Evolutionary conservation across 768 basidiomycete genomes (phyloP).

Genomic region (Atractiella rhizophila): DNA sequence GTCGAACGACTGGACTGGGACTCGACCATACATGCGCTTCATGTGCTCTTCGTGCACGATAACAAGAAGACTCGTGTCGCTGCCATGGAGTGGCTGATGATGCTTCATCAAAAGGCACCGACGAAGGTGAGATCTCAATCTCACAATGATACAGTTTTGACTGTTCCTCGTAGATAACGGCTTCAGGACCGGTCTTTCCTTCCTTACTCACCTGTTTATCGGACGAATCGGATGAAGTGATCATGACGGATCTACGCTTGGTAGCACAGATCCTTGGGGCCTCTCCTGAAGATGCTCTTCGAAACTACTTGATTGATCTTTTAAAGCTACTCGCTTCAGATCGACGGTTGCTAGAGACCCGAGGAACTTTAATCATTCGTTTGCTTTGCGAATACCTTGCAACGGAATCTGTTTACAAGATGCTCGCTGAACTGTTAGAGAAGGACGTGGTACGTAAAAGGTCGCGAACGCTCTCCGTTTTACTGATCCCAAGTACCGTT

Average conservation of each 20-base stretch:
- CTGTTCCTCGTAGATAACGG: conserved; percentile 59
- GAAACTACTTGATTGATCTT: conserved; percentile 80
- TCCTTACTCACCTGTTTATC: conserved; percentile 83
- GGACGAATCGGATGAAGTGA: conserved; percentile 89
- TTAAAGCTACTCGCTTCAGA: conserved; percentile 89
- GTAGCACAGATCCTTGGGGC: conserved; percentile 89
- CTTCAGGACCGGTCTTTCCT: conserved; percentile 17
- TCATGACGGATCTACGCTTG: conserved; percentile 84
- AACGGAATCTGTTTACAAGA: conserved; percentile 80
- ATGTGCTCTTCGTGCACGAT: conserved; percentile 80
- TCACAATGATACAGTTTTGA: conserved; percentile 19
- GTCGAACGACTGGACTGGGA: conserved; percentile 70
- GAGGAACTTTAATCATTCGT: conserved; percentile 84
- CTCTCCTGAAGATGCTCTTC: conserved; percentile 88
- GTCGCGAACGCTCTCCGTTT: conserved; percentile 1
- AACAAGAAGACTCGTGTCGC: conserved; percentile 89
- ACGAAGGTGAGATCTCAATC: conserved; percentile 39
- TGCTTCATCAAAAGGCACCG: conserved; percentile 94
- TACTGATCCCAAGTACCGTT: neutral
- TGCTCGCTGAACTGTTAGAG: conserved; percentile 89
- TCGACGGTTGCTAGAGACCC: conserved; percentile 56
- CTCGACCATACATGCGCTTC: conserved; percentile 70
- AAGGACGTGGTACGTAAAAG: conserved; percentile 89
- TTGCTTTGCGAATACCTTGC: conserved; percentile 83
- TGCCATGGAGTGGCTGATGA: conserved; percentile 87